These are phyloP conservation scores for Anisodus tanguticus DNA, from an alignment of 257 asterid genomes.

Conservation along the genomic window DNA sequence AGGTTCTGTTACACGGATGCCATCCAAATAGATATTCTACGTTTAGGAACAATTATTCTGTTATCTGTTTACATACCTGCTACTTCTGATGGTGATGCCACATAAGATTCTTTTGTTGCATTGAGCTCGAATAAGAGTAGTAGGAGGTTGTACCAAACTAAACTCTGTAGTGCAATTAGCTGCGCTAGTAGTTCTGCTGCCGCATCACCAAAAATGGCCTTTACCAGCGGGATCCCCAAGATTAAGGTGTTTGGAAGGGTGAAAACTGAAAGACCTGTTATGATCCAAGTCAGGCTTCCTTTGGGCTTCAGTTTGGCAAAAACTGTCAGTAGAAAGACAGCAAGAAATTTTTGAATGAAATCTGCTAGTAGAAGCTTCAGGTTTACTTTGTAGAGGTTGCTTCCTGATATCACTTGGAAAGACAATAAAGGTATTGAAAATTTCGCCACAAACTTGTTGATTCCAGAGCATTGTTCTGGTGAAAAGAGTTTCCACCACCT, in stretches of 20 bases:
- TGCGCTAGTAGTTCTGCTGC: conserved; percentile 60
- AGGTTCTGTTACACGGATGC: conserved; percentile 14
- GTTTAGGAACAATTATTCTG: conserved; percentile 3
- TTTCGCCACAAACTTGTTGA: conserved; percentile 87
- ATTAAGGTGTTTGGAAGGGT: conserved; percentile 83
- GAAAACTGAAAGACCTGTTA: conserved; percentile 81
- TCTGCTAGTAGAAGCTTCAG: conserved; percentile 70
- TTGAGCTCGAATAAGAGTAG: conserved; percentile 74
- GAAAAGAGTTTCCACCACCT: conserved; percentile 78
- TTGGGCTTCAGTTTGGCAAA: conserved; percentile 52
- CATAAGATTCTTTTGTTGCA: conserved; percentile 55
- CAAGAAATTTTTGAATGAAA: conserved; percentile 66
- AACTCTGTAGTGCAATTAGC: conserved; percentile 82
- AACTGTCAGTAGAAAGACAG: conserved; percentile 47
- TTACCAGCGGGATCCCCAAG: conserved; percentile 77
- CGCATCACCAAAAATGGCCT: conserved; percentile 81
- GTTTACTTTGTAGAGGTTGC: conserved; percentile 80
- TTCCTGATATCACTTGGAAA: conserved; percentile 73
- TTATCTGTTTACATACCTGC: conserved; percentile 51
- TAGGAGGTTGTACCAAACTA: conserved; percentile 84
- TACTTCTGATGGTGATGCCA: conserved; percentile 45
- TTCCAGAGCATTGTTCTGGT: conserved; percentile 77
- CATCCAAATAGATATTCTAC: conserved; percentile 18
- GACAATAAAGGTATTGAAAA: conserved; percentile 81
- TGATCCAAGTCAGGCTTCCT: conserved; percentile 69